A percentile compares a stretch with the other conserved stretches of the same genome.
phyloP scores from a whole-genome alignment of 2,329 filamentous ascomycete genomes.

The Orbilia javanica region DNA sequence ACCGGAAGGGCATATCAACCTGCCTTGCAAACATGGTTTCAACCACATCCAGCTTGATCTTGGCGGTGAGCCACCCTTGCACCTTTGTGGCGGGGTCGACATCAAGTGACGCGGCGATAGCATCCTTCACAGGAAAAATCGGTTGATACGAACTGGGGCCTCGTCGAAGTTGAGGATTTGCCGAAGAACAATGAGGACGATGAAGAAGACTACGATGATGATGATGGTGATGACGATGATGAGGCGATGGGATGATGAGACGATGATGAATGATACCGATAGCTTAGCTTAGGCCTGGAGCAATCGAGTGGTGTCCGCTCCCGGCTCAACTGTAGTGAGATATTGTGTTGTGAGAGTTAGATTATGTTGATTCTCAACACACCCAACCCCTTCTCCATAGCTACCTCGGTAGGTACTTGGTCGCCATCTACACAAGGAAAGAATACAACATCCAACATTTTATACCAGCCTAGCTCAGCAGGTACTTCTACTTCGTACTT shows the following conservation, averaged over 20 bases:
- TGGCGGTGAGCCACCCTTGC: constrained; percentile 18
- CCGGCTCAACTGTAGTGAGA: too few relatives aligned
- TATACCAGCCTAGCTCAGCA: too few relatives aligned
- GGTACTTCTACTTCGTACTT: too few relatives aligned
- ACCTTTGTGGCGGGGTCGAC: constrained; percentile 7
- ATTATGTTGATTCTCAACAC: background rate
- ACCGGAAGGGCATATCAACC: constrained; percentile 7
- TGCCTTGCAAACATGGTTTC: constrained; percentile 11
- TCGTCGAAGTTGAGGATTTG: background rate
- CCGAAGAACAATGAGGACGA: background rate
- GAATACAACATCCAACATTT: too few relatives aligned
- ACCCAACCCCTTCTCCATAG: background rate
- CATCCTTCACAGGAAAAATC: constrained; percentile 9
- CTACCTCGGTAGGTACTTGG: background rate
- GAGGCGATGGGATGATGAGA: too few relatives aligned
- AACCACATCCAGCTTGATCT: background rate
- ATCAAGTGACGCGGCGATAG: constrained; percentile 10
- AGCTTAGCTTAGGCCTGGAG: too few relatives aligned
- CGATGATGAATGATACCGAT: too few relatives aligned
- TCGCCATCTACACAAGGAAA: background rate
- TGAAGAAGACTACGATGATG: too few relatives aligned
- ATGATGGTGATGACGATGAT: too few relatives aligned
- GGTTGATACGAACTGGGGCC: background rate
- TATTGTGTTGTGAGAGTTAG: background rate
- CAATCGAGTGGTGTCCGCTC: too few relatives aligned